Conservation (phyloP, 495 filamentous ascomycete genomes). For the Cryomyces minteri region DNA sequence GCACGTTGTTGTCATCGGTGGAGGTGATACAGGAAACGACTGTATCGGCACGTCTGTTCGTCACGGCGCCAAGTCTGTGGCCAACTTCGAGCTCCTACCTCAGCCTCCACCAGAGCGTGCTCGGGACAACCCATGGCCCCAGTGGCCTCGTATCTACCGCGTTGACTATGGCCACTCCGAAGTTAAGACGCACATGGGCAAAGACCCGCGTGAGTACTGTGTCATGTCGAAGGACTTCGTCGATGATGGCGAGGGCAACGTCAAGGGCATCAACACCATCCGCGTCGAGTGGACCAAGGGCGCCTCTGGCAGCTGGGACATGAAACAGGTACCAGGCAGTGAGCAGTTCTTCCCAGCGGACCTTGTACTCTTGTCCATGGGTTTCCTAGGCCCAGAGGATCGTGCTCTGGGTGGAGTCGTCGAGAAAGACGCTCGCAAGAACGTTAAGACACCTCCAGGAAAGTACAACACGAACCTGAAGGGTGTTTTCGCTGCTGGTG, state of each 20-base stretch:
- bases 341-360: slow-evolving; percentile 97
- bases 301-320: slow-evolving; percentile 87
- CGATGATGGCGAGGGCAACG: slow-evolving; percentile 70
- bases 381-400: slow-evolving; percentile 92
- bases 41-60: slow-evolving; percentile 98
- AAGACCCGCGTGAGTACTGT: slow-evolving; percentile 95
- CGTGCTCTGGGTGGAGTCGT: slow-evolving; percentile 71
- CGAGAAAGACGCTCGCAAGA: slow-evolving; percentile 87
- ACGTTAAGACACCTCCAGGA: slow-evolving; percentile 88
- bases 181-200: slow-evolving; percentile 93
- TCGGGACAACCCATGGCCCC: slow-evolving; percentile 96
- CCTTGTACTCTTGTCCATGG: slow-evolving; percentile 93
- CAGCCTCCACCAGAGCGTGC: slow-evolving; percentile 89
- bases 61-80: slow-evolving; percentile 89
- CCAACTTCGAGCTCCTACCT: slow-evolving; percentile 94
- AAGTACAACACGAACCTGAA: slow-evolving; percentile 76
- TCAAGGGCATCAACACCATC: slow-evolving; percentile 94
- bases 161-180: slow-evolving; percentile 96
- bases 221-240: slow-evolving; percentile 99
- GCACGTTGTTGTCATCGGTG: slow-evolving; percentile 93
- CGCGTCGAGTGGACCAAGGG: slow-evolving; percentile 95
- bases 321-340: slow-evolving; percentile 92
- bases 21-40: slow-evolving; percentile 97
- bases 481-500: slow-evolving; percentile 89
- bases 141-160: slow-evolving; percentile 98